Percentiles rank a stretch among this genome's conserved stretches.
Evolutionary conservation across 2,329 filamentous ascomycete genomes (phyloP).

Genomic region (Bipolaris zeicola): DNA sequence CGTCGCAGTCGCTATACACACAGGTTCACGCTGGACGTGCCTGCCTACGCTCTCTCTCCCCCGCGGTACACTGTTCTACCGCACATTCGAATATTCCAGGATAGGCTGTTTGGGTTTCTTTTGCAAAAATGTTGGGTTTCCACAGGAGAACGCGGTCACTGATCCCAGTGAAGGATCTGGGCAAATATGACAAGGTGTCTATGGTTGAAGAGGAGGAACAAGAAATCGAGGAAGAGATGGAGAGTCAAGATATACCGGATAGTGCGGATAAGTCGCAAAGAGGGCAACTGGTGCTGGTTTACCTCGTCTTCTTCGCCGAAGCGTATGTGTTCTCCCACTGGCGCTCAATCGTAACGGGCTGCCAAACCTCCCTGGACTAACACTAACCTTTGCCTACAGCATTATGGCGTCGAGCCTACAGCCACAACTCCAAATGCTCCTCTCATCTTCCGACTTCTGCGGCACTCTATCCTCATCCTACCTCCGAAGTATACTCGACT

Average conservation of each 20-base stretch:
- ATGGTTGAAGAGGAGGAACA: slow-evolving; percentile 33
- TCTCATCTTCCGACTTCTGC: slow-evolving; percentile 53
- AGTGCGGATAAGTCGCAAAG: slow-evolving; percentile 30
- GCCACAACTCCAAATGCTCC: slow-evolving; percentile 54
- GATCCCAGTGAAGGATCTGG: slow-evolving; percentile 52
- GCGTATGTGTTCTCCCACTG: slow-evolving; percentile 40
- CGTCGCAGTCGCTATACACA: slow-evolving; percentile 38
- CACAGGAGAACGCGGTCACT: slow-evolving; percentile 51
- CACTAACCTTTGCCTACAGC: slow-evolving; percentile 25
- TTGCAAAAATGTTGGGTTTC: slow-evolving; percentile 51
- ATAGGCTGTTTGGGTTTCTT: slow-evolving; percentile 10
- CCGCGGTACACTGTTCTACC: slow-evolving; percentile 21
- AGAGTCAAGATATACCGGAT: slow-evolving; percentile 24
- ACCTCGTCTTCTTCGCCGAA: slow-evolving; percentile 56
- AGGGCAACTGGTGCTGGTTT: slow-evolving; percentile 51
- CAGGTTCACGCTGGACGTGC: slow-evolving; percentile 37
- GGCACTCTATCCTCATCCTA: slow-evolving; percentile 54
- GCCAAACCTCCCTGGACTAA: slow-evolving; percentile 1
- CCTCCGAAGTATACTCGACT: slow-evolving; percentile 55
- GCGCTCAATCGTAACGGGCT: neutral
- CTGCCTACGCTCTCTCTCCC: slow-evolving; percentile 14
- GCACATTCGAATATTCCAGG: slow-evolving; percentile 11
- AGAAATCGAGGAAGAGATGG: slow-evolving; percentile 38
- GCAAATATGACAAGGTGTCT: slow-evolving; percentile 50
- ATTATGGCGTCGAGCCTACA: slow-evolving; percentile 58